Conservation (phyloP, 2,329 filamentous ascomycete species). For the Pseudocercospora eumusae region DNA sequence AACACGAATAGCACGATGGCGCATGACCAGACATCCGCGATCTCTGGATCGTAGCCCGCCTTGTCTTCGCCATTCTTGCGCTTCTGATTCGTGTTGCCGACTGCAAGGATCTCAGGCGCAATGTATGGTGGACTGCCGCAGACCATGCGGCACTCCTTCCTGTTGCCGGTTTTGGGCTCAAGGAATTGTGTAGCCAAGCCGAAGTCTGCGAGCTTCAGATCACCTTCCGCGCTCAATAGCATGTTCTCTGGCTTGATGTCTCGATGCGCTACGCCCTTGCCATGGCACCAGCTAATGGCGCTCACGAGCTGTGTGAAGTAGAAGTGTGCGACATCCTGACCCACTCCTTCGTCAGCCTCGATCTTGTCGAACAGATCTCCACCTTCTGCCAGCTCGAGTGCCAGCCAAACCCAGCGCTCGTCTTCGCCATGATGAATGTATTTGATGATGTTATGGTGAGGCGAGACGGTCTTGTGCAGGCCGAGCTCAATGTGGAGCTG, state of each 20-base stretch:
- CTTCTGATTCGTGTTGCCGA: conserved; percentile 50
- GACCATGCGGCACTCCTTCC: conserved; percentile 81
- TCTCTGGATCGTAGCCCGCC: conserved; percentile 70
- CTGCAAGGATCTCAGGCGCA: conserved; percentile 78
- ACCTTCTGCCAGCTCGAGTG: conserved; percentile 94
- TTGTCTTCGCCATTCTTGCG: conserved; percentile 52
- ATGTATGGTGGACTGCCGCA: conserved; percentile 98
- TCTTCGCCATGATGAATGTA: conserved; percentile 90
- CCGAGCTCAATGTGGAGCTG: conserved; percentile 91
- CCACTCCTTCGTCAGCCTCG: conserved; percentile 93
- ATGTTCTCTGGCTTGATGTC: conserved; percentile 83
- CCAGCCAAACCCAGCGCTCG: conserved; percentile 88
- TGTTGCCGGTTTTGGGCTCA: conserved; percentile 70
- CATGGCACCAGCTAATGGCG: conserved; percentile 93
- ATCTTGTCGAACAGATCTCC: conserved; percentile 99
- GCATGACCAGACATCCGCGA: conserved; percentile 95
- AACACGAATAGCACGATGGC: conserved; percentile 97
- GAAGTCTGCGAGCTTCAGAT: conserved; percentile 94
- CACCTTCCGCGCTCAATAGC: conserved; percentile 77
- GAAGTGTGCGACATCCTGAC: conserved; percentile 89
- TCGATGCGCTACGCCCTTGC: conserved; percentile 89
- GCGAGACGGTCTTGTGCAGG: conserved; percentile 76
- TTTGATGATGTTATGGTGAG: conserved; percentile 90
- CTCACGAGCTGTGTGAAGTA: conserved; percentile 92
- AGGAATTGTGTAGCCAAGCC: conserved; percentile 92